These are phyloP conservation scores for Aquanectria penicillioides DNA, from an alignment of 2,329 filamentous ascomycete species.

Conservation along the genomic window DNA sequence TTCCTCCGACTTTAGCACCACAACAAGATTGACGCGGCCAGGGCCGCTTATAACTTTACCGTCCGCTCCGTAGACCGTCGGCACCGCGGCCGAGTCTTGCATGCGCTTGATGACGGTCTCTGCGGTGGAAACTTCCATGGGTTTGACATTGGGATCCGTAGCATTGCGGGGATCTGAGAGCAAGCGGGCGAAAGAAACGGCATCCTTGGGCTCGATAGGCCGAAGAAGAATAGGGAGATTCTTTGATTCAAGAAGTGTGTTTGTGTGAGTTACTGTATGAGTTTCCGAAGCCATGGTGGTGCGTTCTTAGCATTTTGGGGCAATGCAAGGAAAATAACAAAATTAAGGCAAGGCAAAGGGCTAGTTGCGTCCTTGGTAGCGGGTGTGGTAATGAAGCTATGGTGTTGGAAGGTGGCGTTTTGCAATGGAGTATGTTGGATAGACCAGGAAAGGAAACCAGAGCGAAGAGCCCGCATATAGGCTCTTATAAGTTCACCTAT, in stretches of 20 bases:
- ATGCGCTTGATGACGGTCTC: conserved; percentile 6
- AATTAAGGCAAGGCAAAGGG: no score
- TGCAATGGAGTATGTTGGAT: no score
- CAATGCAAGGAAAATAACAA: no score
- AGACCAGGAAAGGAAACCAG: no score
- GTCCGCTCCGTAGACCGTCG: not conserved
- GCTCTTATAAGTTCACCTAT: no score
- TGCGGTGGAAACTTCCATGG: conserved; percentile 7
- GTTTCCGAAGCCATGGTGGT: not conserved
- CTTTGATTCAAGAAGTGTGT: conserved; percentile 7
- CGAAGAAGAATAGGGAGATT: conserved; percentile 2
- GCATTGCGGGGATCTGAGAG: conserved; percentile 18
- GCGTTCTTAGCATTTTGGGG: not conserved
- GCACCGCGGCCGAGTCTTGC: conserved; percentile 10
- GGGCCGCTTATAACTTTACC: conserved; percentile 9
- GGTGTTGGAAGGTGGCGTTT: no score
- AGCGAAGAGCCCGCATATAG: no score
- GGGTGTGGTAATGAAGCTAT: no score
- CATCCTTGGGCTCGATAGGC: not conserved
- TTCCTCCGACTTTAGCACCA: conserved; percentile 9
- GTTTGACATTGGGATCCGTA: conserved; percentile 11
- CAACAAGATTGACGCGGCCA: conserved; percentile 9
- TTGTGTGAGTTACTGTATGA: not conserved
- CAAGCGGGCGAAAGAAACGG: conserved; percentile 4
- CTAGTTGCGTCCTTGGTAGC: no score